Evolutionary conservation across 768 basidiomycete genomes (phyloP).

Genomic region (Rhizopogon vulgaris): DNA sequence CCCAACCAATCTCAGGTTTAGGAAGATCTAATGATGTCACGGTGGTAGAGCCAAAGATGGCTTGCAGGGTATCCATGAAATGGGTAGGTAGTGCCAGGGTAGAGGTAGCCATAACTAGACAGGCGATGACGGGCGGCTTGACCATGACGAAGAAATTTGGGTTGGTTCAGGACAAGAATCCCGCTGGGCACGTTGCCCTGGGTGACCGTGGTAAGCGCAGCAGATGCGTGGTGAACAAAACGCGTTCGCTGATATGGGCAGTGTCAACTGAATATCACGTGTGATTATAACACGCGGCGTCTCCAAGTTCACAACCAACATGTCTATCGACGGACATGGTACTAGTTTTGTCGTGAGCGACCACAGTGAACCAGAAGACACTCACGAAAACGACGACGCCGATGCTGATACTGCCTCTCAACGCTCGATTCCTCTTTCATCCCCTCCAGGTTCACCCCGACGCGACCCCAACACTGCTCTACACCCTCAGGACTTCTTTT

Average conservation of each 20-base stretch:
- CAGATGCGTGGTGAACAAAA: neutral
- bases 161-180: neutral
- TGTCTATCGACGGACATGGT: slow-evolving; percentile 3
- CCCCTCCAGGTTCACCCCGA: slow-evolving; percentile 51
- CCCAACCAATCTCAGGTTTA: slow-evolving; percentile 35
- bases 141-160: neutral
- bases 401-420: slow-evolving; percentile 78
- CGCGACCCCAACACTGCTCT: slow-evolving; percentile 22
- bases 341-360: neutral
- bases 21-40: slow-evolving; percentile 6
- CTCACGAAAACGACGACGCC: slow-evolving; percentile 30
- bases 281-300: neutral
- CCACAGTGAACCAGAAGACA: slow-evolving; percentile 2
- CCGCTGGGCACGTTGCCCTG: neutral
- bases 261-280: neutral
- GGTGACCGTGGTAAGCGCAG: neutral
- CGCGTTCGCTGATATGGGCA: neutral
- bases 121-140: neutral
- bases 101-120: neutral
- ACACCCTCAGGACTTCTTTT: slow-evolving; percentile 22
- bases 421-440: slow-evolving; percentile 69
- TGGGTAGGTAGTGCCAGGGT: neutral
- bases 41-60: neutral
- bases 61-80: neutral
- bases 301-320: neutral